Evolutionary conservation across 169 alveolate species (phyloP).

Genomic region (Cryptosporidium canis): DNA sequence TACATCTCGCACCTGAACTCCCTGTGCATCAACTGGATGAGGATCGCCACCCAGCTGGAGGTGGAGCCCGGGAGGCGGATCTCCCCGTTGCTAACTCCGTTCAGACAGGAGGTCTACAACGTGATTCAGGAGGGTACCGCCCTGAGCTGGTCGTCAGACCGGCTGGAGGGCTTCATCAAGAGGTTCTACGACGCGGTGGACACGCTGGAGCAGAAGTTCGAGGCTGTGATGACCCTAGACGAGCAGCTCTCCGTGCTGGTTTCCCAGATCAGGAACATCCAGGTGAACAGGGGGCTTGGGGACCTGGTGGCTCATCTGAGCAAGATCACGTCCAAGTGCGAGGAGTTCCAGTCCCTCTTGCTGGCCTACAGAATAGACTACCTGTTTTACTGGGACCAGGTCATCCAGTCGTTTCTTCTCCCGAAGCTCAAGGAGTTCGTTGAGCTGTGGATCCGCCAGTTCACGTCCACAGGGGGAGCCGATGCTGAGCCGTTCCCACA

Average conservation of each 20-base stretch:
- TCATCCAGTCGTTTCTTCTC: constrained; percentile 33
- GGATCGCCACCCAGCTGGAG: constrained; percentile 41
- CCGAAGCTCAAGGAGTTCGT: constrained; percentile 46
- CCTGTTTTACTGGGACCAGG: constrained; percentile 48
- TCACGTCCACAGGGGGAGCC: neutral
- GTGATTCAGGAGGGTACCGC: constrained; percentile 77
- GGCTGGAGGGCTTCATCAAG: constrained; percentile 75
- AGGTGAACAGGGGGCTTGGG: constrained; percentile 18
- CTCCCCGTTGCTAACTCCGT: constrained; percentile 61
- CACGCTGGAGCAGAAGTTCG: constrained; percentile 78
- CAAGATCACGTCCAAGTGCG: neutral
- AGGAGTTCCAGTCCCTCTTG: constrained; percentile 7
- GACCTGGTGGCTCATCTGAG: constrained; percentile 26
- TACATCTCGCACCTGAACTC: constrained; percentile 80
- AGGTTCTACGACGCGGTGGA: constrained; percentile 76
- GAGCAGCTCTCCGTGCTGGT: constrained; percentile 53
- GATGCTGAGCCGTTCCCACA: neutral
- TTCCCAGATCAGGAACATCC: constrained; percentile 37
- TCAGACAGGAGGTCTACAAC: constrained; percentile 54
- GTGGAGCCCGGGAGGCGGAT: constrained; percentile 57
- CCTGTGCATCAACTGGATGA: constrained; percentile 75
- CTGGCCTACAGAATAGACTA: constrained; percentile 47
- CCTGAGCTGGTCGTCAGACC: constrained; percentile 78
- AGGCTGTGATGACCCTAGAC: constrained; percentile 73
- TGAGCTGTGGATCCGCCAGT: constrained; percentile 28